Percentiles rank a stretch among this genome's conserved stretches.
These are phyloP conservation scores for Mortierella sp. DNA, from an alignment of 371 early-diverging fungal species.

Conservation along the genomic window DNA sequence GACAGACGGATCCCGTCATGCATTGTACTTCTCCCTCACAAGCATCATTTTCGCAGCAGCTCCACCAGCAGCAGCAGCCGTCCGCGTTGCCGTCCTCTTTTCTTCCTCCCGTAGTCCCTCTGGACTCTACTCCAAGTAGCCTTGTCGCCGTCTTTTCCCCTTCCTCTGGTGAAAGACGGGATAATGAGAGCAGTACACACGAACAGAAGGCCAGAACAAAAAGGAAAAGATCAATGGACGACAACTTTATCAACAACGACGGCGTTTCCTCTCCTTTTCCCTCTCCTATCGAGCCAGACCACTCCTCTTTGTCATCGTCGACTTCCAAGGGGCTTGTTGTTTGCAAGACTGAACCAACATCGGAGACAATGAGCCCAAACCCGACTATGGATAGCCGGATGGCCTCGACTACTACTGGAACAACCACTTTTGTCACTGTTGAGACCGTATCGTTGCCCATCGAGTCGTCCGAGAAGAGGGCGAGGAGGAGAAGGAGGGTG, in stretches of 20 bases:
- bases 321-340: background rate
- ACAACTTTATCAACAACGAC: background rate
- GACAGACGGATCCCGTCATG: background rate
- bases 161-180: conserved; percentile 24
- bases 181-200: conserved; percentile 11
- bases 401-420: background rate
- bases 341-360: background rate
- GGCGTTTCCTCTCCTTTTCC: background rate
- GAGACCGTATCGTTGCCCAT: background rate
- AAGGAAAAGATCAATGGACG: conserved; percentile 35
- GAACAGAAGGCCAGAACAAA: conserved; percentile 25
- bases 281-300: conserved; percentile 16
- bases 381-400: background rate
- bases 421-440: background rate
- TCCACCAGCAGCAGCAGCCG: background rate
- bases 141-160: background rate
- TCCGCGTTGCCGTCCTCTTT: background rate
- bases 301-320: conserved; percentile 7
- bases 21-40: background rate
- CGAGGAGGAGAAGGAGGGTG: background rate
- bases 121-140: conserved; percentile 6
- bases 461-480: background rate
- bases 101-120: conserved; percentile 8
- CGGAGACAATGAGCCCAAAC: background rate
- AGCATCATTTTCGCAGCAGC: background rate